Evolutionary conservation across 352 stramenopile genomes (phyloP).

Genomic region (Pythium monospermum): DNA sequence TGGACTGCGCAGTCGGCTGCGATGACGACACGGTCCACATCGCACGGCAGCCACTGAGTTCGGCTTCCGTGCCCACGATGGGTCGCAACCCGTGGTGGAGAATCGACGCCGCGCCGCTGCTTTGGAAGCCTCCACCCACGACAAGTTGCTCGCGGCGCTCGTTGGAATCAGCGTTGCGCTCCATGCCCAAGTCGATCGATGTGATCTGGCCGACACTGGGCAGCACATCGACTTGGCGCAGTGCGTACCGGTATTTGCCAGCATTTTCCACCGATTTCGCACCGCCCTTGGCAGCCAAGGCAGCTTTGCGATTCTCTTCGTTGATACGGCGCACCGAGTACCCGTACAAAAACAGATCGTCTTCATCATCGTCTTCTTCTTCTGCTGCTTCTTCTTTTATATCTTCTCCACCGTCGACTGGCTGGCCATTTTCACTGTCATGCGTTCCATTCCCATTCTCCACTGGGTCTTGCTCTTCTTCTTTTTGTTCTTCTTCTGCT

Average conservation of each 20-base stretch:
- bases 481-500: slow-evolving; percentile 21
- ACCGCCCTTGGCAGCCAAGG: background rate
- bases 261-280: background rate
- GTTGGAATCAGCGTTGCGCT: slow-evolving; percentile 71
- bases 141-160: slow-evolving; percentile 77
- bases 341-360: slow-evolving; percentile 64
- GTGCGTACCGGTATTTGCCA: slow-evolving; percentile 38
- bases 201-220: slow-evolving; percentile 79
- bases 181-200: slow-evolving; percentile 71
- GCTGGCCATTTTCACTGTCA: slow-evolving; percentile 16
- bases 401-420: slow-evolving; percentile 25
- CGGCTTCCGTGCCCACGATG: slow-evolving; percentile 79
- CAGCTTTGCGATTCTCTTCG: slow-evolving; percentile 10
- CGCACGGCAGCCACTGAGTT: slow-evolving; percentile 73
- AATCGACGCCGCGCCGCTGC: slow-evolving; percentile 64
- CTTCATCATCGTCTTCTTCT: slow-evolving; percentile 66
- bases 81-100: slow-evolving; percentile 74
- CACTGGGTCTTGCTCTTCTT: slow-evolving; percentile 28
- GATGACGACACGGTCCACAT: slow-evolving; percentile 86
- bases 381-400: slow-evolving; percentile 51
- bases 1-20: slow-evolving; percentile 36
- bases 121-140: slow-evolving; percentile 60
- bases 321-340: slow-evolving; percentile 23
- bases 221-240: slow-evolving; percentile 61
- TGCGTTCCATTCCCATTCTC: slow-evolving; percentile 17